Evolutionary conservation across 352 stramenopile genomes (phyloP).

Genomic region (Phytophthora colocasiae): DNA sequence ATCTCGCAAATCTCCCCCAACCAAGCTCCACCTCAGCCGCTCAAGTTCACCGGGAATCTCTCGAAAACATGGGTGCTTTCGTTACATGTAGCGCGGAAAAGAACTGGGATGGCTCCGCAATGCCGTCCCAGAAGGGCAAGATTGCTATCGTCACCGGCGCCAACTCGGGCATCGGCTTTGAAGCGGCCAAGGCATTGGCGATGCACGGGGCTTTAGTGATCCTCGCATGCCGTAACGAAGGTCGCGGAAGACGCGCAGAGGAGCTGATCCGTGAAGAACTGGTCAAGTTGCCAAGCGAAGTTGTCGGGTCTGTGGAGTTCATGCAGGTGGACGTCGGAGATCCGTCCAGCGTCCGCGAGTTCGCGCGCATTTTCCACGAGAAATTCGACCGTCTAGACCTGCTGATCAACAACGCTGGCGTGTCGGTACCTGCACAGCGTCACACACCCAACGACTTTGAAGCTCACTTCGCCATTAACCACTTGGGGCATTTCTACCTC

Average conservation of each 20-base stretch:
- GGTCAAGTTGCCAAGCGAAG: constrained; percentile 1
- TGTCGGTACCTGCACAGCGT: constrained; percentile 47
- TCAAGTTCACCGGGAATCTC: not conserved
- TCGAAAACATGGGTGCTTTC: constrained; percentile 17
- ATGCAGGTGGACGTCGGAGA: constrained; percentile 48
- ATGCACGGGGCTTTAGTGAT: constrained; percentile 70
- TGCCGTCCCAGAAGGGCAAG: constrained; percentile 53
- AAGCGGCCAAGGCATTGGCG: constrained; percentile 62
- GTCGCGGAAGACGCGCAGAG: constrained; percentile 35
- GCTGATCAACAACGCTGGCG: constrained; percentile 82
- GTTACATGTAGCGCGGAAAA: constrained; percentile 15
- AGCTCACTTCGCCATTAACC: constrained; percentile 76
- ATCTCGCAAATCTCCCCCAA: constrained; percentile 25
- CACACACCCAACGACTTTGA: constrained; percentile 55
- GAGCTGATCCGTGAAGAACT: constrained; percentile 38
- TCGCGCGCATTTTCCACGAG: constrained; percentile 45
- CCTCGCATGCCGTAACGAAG: constrained; percentile 73
- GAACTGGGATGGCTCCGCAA: constrained; percentile 37
- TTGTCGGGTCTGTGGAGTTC: constrained; percentile 60
- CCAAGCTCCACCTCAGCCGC: constrained; percentile 5
- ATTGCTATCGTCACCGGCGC: constrained; percentile 75
- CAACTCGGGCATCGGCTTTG: constrained; percentile 84
- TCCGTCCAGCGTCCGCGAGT: constrained; percentile 48
- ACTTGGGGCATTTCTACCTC: constrained; percentile 75
- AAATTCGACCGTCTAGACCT: constrained; percentile 57